phyloP scores from a whole-genome alignment of 1,284 basidiomycete genomes.

The Cryptococcus sp. region DNA sequence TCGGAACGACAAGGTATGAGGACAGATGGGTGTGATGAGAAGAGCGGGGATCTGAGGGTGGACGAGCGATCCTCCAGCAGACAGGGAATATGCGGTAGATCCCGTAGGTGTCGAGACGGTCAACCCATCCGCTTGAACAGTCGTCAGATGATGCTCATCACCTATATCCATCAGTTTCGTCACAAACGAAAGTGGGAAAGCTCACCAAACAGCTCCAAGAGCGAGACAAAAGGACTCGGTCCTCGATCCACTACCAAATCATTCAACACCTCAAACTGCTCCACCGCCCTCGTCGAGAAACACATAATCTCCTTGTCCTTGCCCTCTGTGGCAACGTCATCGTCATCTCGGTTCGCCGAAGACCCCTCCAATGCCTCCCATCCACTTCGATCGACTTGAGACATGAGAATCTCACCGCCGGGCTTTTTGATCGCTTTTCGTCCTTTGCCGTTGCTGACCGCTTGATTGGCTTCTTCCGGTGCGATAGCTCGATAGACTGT shows the following conservation, averaged over 20 bases:
- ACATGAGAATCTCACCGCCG: conserved; percentile 91
- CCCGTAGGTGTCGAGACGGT: conserved; percentile 96
- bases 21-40: conserved; percentile 95
- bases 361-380: conserved; percentile 89
- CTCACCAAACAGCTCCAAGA: conserved; percentile 92
- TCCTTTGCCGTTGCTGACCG: conserved; percentile 48
- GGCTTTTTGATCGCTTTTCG: conserved; percentile 83
- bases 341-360: conserved; percentile 41
- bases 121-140: conserved; percentile 95
- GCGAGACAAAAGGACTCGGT: conserved; percentile 93
- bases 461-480: conserved; percentile 53
- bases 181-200: conserved; percentile 17
- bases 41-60: conserved; percentile 97
- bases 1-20: conserved; percentile 96
- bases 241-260: conserved; percentile 97
- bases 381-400: conserved; percentile 74
- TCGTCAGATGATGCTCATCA: conserved; percentile 98
- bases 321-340: conserved; percentile 10
- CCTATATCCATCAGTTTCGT: conserved; percentile 52
- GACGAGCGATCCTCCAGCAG: conserved; percentile 94
- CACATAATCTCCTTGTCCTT: conserved; percentile 98
- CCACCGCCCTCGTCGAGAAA: conserved; percentile 88
- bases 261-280: conserved; percentile 97
- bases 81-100: conserved; percentile 97
- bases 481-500: conserved; percentile 89